Evolutionary conservation across 805 yeast species (phyloP), one percentile per base, ranked within the genome.

Genomic region (Wickerhamiella sergipiensis): DNA sequence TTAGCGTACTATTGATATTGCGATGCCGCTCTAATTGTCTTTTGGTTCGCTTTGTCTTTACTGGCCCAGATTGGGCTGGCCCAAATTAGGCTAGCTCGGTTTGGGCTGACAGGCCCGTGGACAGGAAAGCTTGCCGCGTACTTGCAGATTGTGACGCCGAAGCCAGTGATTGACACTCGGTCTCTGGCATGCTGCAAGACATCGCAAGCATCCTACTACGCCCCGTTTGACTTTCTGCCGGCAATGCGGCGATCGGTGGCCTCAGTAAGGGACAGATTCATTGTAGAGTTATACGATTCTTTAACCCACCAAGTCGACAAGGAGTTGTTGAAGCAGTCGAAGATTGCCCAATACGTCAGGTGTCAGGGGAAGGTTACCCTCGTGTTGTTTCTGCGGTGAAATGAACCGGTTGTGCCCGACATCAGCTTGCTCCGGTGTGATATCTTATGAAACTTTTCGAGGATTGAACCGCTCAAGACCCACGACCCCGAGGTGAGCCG

Each of bases 161-260:
- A 69, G 6, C 61, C 65, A 1, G 53, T 65, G 19, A 70, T 67
- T 18, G 73, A 72, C 50, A 64, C 72, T 1, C 64, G 65, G 29
- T 66, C 68, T 23, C 53, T 70, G 6, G 83, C 79, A 53, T 70
- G 75, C 55, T 67, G 77, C 50, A 70, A 73, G 15, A 56, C 83
- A 23, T 71, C 83, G 50, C 60, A 57, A 3, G 52, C 60, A 2
- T 55, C 52, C 8, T 57, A 57, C 33, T 31, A 52, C 4, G 43
- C 54, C n/a, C n/a, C 45, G 21, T 57, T 57, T 38, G 55, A 57
- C 45, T 45, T 45, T 10, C 40, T 85, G 23, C 68, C 84, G 50
- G 80, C 83, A 52, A 67, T 85, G 52, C 70, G 89, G 53, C 73
- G 92, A 56, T 71, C 80, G 40, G 70, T 79, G 9, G 76, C 75